Evolutionary conservation across 2,329 filamentous ascomycete species (phyloP).

Genomic region (Diplodia scrobiculata): DNA sequence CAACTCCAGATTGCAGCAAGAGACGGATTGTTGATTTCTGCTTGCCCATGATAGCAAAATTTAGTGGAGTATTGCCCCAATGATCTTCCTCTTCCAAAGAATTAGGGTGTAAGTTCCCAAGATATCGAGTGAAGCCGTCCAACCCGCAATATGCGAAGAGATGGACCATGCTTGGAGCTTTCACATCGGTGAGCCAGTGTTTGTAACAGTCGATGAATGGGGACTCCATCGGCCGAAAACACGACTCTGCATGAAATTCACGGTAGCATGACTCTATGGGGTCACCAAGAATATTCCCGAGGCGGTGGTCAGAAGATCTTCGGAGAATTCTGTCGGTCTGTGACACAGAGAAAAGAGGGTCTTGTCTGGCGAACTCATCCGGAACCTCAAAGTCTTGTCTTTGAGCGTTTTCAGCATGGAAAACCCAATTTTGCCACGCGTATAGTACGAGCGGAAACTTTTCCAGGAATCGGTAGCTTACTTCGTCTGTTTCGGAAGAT

Average conservation of each 20-base stretch:
- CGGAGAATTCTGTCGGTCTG: background rate
- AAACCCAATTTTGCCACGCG: background rate
- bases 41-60: background rate
- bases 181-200: too few relatives aligned
- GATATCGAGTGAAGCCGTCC: background rate
- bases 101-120: background rate
- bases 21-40: background rate
- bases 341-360: background rate
- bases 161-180: background rate
- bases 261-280: background rate
- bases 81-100: background rate
- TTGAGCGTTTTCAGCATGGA: background rate
- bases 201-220: too few relatives aligned
- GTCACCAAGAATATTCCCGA: background rate
- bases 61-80: background rate
- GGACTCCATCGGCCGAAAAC: too few relatives aligned
- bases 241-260: background rate
- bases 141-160: background rate
- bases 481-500: too few relatives aligned
- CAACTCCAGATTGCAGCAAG: background rate
- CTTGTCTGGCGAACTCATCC: background rate
- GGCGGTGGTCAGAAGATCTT: rapidly evolving
- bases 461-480: too few relatives aligned
- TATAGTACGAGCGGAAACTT: background rate
- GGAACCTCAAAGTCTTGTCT: background rate